Conservation (phyloP, 2,329 filamentous ascomycete species). For the Pseudocercospora crystallina region DNA sequence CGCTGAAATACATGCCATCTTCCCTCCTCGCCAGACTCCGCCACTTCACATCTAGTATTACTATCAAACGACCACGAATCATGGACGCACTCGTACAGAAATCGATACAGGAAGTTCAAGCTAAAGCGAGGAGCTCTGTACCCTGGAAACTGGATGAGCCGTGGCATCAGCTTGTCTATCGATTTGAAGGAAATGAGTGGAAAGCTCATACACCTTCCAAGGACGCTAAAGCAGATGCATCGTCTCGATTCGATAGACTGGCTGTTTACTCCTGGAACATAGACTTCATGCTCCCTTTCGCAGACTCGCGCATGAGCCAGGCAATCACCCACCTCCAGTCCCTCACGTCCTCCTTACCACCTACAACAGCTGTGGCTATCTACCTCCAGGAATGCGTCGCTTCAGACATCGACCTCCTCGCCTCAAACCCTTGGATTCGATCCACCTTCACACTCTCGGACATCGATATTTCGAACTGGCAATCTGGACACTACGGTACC, state of each 20-base stretch:
- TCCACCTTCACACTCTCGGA: conserved; percentile 53
- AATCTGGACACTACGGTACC: conserved; percentile 48
- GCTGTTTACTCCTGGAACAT: conserved; percentile 51
- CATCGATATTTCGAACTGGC: conserved; percentile 45
- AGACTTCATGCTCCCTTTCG: conserved; percentile 44
- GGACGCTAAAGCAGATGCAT: not conserved
- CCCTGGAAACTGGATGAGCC: conserved; percentile 28
- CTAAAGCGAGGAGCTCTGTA: conserved; percentile 16
- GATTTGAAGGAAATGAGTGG: conserved; percentile 17
- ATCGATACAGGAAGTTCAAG: conserved; percentile 16
- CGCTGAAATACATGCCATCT: too few species aligned
- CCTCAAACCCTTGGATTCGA: conserved; percentile 48
- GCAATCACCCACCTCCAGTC: conserved; percentile 42
- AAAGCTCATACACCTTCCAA: conserved; percentile 1
- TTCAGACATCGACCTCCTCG: conserved; percentile 48
- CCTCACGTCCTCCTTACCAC: conserved; percentile 1
- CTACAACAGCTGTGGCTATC: conserved; percentile 40
- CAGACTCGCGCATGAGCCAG: conserved; percentile 42
- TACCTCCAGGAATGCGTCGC: conserved; percentile 55
- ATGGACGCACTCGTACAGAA: conserved; percentile 23
- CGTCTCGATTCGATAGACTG: conserved; percentile 19
- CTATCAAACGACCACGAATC: not conserved
- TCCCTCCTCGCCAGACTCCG: too few species aligned
- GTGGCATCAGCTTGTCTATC: conserved; percentile 23
- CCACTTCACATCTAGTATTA: too few species aligned